Base-by-base conservation (phyloP, 129 eudicot species). In the Escallonia herrerae region DNA sequence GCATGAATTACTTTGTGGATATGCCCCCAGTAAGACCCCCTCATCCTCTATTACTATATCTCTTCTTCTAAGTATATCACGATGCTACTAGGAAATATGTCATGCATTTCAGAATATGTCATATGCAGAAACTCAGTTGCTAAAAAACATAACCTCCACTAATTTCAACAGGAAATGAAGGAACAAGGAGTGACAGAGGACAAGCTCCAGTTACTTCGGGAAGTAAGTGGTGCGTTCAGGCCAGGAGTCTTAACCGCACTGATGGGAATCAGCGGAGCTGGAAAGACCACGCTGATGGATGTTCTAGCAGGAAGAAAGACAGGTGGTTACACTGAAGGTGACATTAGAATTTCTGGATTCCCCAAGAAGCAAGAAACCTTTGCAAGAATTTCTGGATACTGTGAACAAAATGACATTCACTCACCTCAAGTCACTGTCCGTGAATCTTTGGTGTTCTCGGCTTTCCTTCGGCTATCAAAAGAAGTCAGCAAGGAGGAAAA, bases 261-360 rank as follows among this genome's bases (percentile, higher is more conserved):
- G 14, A 93, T 93, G 99, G 99, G 99, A 62, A 91, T 93, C 3
- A 93, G 99, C 70, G 99, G 99, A 59, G 99, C 96, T 5, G 99
- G 99, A 62, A 93, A 93, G 67, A 93, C 99, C 5, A 93, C 99
- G 5, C 60, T 93, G 15, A 78, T 93, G 87, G 99, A 93, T 72
- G 99, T 93, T 71, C 72, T 93, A 60, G 88, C 96, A 0, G 99
- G 99, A 69, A 72, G 99, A 76, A 94, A 94, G 54, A 94, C 97
- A 2, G 87, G 94, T 7, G 99, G 99, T 58, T 89, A 86, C 50
- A 76, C 83, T 57, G 96, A 88, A 93, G 96, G 99, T 22, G 91
- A 86, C 57, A 82, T 93, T 4, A 80, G 79, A 74, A 86, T 93
- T 63, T 88, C 96, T 3, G 99, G 99, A 61, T 93, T 74, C 44